These are phyloP conservation scores for Alternaria hordeiaustralica DNA, from an alignment of 2,329 filamentous ascomycete genomes.

Conservation along the genomic window DNA sequence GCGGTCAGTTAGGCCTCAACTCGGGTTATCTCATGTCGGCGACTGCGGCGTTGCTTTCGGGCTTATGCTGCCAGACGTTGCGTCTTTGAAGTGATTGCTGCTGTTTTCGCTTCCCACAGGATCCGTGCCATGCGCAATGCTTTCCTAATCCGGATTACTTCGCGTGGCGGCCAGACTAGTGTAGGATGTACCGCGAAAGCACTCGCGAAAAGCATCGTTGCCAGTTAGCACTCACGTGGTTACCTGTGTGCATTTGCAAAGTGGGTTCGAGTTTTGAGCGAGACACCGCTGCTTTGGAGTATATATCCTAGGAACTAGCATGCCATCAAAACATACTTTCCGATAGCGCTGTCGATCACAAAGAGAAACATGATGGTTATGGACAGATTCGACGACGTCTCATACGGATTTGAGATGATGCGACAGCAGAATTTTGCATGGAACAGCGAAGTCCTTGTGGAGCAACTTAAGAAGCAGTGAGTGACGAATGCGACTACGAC, in stretches of 20 bases:
- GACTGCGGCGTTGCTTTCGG: constrained; percentile 3
- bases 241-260: neutral
- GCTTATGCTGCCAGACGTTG: neutral
- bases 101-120: neutral
- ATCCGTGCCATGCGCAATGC: constrained; percentile 13
- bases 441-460: neutral
- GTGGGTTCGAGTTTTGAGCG: neutral
- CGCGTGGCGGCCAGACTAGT: constrained; percentile 4
- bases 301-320: neutral
- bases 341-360: neutral
- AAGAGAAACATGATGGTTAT: neutral
- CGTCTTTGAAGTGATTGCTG: neutral
- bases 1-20: neutral
- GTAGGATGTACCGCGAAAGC: constrained; percentile 5
- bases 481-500: neutral
- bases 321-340: neutral
- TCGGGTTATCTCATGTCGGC: neutral
- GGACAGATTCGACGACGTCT: neutral
- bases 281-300: constrained; percentile 4
- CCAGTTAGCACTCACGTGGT: constrained; percentile 22
- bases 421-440: neutral
- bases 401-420: neutral
- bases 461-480: constrained; percentile 1
- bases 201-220: constrained; percentile 18
- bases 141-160: constrained; percentile 15